A percentile compares a stretch with the other conserved stretches of the same genome.
phyloP scores from a whole-genome alignment of 495 filamentous ascomycete species.

The Astrocystis sublimbata region DNA sequence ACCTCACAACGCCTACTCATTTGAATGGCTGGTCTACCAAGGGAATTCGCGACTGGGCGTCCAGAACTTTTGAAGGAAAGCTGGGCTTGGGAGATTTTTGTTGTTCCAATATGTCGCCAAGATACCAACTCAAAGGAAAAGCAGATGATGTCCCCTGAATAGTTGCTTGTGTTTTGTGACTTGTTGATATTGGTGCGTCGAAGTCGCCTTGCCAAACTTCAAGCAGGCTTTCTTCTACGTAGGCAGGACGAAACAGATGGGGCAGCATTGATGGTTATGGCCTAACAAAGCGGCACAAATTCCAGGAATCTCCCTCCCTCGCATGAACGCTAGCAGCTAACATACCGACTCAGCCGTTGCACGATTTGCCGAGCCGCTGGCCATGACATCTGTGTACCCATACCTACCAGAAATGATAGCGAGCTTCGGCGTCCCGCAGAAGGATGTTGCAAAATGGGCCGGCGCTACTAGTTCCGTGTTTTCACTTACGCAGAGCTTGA shows the following conservation, averaged over 20 bases:
- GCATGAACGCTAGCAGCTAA: conserved; percentile 26
- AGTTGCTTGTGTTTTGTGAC: conserved; percentile 22
- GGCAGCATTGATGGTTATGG: neutral
- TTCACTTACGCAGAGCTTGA: conserved; percentile 69
- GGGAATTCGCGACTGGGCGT: neutral
- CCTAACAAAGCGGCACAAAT: conserved; percentile 1
- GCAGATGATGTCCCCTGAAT: neutral
- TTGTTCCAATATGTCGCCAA: neutral
- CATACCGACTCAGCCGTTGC: conserved; percentile 56
- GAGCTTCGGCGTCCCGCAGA: conserved; percentile 69
- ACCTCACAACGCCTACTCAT: neutral
- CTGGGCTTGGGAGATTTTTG: neutral
- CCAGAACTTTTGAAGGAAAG: neutral
- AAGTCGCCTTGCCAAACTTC: conserved; percentile 17
- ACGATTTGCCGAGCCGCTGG: conserved; percentile 83
- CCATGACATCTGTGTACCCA: conserved; percentile 81
- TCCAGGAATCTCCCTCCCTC: neutral
- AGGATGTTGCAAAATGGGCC: conserved; percentile 76
- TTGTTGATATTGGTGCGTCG: conserved; percentile 24
- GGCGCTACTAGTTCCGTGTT: conserved; percentile 71
- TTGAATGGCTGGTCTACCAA: neutral
- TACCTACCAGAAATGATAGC: conserved; percentile 91
- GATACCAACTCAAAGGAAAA: conserved; percentile 4
- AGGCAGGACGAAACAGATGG: neutral
- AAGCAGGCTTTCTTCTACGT: conserved; percentile 4